Conservation (phyloP, 148 eudicot genomes). For the Dianthus caryophyllus region DNA sequence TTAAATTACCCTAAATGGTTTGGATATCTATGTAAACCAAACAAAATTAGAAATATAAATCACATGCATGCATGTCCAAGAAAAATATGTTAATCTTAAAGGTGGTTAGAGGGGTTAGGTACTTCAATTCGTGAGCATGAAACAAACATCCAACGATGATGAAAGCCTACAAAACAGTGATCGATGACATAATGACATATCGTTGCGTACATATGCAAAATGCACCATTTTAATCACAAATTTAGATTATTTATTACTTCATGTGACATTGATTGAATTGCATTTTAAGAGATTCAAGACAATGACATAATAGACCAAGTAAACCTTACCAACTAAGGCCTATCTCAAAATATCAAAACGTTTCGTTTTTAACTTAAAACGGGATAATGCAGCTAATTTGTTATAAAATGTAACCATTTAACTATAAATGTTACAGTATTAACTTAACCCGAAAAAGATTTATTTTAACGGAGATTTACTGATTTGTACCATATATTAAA, state of each 20-base stretch:
- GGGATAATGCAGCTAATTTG: too few relatives aligned
- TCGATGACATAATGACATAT: neutral
- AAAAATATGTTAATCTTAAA: neutral
- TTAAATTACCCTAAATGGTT: too few relatives aligned
- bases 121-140: neutral
- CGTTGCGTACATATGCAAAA: slow-evolving; percentile 7
- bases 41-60: neutral
- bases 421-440: too few relatives aligned
- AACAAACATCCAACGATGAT: neutral
- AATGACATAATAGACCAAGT: neutral
- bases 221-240: neutral
- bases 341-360: too few relatives aligned
- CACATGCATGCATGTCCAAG: neutral
- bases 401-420: too few relatives aligned
- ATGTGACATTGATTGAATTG: slow-evolving; percentile 1
- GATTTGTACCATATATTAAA: too few relatives aligned
- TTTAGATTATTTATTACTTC: neutral
- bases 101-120: neutral
- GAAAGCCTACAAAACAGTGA: neutral
- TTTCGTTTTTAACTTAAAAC: too few relatives aligned
- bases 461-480: too few relatives aligned
- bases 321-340: too few relatives aligned
- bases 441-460: too few relatives aligned
- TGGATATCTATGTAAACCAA: too few relatives aligned
- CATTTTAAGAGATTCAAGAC: slow-evolving; percentile 8